Percentiles rank a stretch among this genome's conserved stretches.
Evolutionary conservation across 116 monocot genomes (phyloP).

Genomic region (Posidonia oceanica): DNA sequence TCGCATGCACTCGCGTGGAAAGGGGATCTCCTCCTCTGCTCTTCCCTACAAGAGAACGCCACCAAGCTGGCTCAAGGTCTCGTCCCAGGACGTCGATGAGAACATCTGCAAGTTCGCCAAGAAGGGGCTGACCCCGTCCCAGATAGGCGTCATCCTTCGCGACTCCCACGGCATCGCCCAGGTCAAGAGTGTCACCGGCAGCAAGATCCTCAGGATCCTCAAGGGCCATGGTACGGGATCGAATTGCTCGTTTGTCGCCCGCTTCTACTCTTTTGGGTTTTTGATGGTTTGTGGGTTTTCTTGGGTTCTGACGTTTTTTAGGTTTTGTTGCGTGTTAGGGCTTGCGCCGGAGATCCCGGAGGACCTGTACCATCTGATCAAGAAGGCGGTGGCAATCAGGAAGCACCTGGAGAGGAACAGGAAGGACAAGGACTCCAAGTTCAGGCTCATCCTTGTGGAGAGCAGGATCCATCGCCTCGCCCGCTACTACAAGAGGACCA

Average conservation of each 20-base stretch:
- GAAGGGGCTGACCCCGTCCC: slow-evolving; percentile 74
- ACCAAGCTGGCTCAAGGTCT: slow-evolving; percentile 54
- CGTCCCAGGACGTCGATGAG: slow-evolving; percentile 51
- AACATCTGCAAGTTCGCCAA: slow-evolving; percentile 65
- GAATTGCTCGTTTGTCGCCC: too few relatives aligned
- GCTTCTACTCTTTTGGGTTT: not conserved
- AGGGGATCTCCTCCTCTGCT: slow-evolving; percentile 62
- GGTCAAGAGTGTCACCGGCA: slow-evolving; percentile 68
- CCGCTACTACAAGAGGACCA: too few relatives aligned
- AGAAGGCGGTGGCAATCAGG: slow-evolving; percentile 81
- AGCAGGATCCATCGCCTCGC: too few relatives aligned
- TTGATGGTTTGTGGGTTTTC: not conserved
- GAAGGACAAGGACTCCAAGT: slow-evolving; percentile 90
- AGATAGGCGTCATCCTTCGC: slow-evolving; percentile 84
- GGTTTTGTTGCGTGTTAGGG: slow-evolving; percentile 15
- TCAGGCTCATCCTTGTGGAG: slow-evolving; percentile 67
- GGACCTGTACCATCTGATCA: slow-evolving; percentile 82
- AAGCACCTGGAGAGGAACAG: slow-evolving; percentile 87
- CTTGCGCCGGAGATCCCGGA: slow-evolving; percentile 81
- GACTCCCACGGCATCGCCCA: slow-evolving; percentile 71
- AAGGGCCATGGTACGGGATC: slow-evolving; percentile 44
- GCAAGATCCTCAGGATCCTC: slow-evolving; percentile 76
- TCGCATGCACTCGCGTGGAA: slow-evolving; percentile 11
- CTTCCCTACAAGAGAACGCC: slow-evolving; percentile 53
- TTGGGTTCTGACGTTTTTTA: not conserved